Conservation (phyloP, 1,284 basidiomycete species). For the Fomitiporia mediterranea region DNA sequence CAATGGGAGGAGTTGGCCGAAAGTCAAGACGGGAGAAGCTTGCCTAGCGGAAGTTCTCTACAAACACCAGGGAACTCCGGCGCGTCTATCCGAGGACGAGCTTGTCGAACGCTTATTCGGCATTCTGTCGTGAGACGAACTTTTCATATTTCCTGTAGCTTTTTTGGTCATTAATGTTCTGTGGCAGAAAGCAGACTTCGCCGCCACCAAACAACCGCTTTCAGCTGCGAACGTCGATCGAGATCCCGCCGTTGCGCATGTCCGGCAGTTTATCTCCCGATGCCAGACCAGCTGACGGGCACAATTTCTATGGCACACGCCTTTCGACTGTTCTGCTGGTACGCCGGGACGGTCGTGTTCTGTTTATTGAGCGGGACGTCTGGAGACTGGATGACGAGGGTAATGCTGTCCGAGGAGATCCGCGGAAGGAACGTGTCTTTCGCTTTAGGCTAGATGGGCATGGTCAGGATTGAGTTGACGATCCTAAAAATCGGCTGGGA, state of each 20-base stretch:
- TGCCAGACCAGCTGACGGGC: conserved; percentile 11
- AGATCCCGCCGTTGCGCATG: conserved; percentile 17
- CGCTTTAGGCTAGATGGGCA: background rate
- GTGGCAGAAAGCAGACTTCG: conserved; percentile 4
- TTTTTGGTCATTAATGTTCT: background rate
- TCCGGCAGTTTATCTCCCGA: conserved; percentile 3
- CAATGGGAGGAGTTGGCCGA: conserved; percentile 61
- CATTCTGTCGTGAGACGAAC: conserved; percentile 51
- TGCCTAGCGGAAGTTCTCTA: conserved; percentile 40
- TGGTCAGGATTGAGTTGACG: background rate
- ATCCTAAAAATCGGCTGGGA: background rate
- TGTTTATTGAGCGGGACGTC: conserved; percentile 69
- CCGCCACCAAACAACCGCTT: conserved; percentile 15
- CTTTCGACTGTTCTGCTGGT: conserved; percentile 70
- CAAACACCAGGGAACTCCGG: background rate
- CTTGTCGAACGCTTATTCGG: conserved; percentile 56
- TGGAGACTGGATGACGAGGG: conserved; percentile 37
- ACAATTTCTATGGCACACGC: conserved; percentile 58
- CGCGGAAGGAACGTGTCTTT: conserved; percentile 3
- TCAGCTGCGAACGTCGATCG: conserved; percentile 19
- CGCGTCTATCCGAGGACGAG: conserved; percentile 35
- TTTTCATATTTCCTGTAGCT: background rate
- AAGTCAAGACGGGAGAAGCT: conserved; percentile 54
- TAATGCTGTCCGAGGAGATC: conserved; percentile 5
- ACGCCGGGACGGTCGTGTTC: conserved; percentile 50